Percentiles rank a stretch among this genome's conserved stretches.
Evolutionary conservation across 257 asterid genomes (phyloP).

Genomic region (Catharanthus roseus): DNA sequence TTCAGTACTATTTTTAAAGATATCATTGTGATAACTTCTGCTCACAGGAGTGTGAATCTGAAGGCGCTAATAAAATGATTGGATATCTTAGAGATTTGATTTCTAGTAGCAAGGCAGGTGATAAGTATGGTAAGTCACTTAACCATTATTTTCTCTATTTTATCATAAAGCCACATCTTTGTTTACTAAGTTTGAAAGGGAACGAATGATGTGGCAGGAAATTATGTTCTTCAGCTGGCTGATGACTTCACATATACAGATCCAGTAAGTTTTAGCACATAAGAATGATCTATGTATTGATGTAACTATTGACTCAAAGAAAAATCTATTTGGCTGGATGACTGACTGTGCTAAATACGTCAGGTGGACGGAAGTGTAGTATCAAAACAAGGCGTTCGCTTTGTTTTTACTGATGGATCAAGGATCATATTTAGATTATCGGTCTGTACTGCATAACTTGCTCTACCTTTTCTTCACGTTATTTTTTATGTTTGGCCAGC

Average conservation of each 20-base stretch:
- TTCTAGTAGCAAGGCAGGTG: conserved; percentile 72
- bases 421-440: conserved; percentile 88
- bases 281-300: conserved; percentile 6
- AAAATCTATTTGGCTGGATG: conserved; percentile 4
- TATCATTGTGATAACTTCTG: conserved; percentile 15
- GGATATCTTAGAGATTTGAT: conserved; percentile 62
- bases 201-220: conserved; percentile 44
- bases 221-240: conserved; percentile 72
- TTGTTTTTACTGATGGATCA: conserved; percentile 87
- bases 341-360: conserved; percentile 8
- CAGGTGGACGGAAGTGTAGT: conserved; percentile 95
- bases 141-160: conserved; percentile 1
- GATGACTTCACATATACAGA: conserved; percentile 92
- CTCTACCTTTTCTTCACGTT: background rate
- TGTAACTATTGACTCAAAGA: background rate
- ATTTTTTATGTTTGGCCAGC: conserved; percentile 14
- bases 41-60: conserved; percentile 79
- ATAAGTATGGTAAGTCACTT: conserved; percentile 51
- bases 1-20: conserved; percentile 7
- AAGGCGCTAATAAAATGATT: conserved; percentile 77
- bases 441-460: conserved; percentile 40
- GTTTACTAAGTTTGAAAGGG: conserved; percentile 15
- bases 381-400: conserved; percentile 83
- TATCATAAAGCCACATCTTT: background rate
- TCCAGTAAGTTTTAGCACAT: conserved; percentile 57